These are phyloP conservation scores for Plantago rigida DNA, from an alignment of 305 asterid species.

Conservation along the genomic window DNA sequence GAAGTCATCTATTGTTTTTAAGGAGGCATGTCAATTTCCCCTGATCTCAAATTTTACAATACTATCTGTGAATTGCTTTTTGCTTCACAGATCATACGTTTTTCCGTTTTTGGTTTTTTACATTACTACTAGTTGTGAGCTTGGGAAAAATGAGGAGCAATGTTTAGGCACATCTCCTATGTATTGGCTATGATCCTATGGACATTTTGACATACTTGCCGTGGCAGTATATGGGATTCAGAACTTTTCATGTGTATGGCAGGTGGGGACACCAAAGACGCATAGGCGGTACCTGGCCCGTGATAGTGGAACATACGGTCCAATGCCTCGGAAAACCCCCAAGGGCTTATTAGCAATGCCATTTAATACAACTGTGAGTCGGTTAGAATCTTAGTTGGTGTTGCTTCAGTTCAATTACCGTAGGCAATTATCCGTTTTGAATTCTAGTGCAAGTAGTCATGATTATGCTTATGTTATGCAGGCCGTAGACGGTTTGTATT, in stretches of 20 bases:
- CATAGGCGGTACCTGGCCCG: constrained; percentile 91
- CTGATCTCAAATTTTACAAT: constrained; percentile 1
- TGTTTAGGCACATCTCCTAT: neutral
- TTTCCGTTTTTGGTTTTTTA: too few species aligned
- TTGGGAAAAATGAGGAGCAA: too few species aligned
- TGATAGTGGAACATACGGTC: constrained; percentile 94
- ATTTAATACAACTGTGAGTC: constrained; percentile 82
- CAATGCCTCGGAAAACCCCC: constrained; percentile 75
- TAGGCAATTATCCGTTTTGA: neutral
- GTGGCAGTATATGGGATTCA: neutral
- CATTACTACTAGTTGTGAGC: neutral
- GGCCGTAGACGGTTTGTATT: constrained; percentile 81
- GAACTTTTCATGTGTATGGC: constrained; percentile 28
- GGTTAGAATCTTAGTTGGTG: constrained; percentile 1
- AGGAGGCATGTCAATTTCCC: constrained; percentile 51
- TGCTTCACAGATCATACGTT: too few species aligned
- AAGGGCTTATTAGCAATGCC: constrained; percentile 95
- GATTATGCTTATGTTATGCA: constrained; percentile 30
- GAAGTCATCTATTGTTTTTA: constrained; percentile 59
- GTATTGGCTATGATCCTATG: neutral
- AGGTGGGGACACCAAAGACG: constrained; percentile 98
- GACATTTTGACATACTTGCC: too few species aligned
- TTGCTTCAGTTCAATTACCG: constrained; percentile 5
- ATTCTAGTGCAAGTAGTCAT: constrained; percentile 13
- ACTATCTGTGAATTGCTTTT: neutral